Evolutionary conservation across 2,329 filamentous ascomycete genomes (phyloP).

Genomic region (Penicillium decumbens): DNA sequence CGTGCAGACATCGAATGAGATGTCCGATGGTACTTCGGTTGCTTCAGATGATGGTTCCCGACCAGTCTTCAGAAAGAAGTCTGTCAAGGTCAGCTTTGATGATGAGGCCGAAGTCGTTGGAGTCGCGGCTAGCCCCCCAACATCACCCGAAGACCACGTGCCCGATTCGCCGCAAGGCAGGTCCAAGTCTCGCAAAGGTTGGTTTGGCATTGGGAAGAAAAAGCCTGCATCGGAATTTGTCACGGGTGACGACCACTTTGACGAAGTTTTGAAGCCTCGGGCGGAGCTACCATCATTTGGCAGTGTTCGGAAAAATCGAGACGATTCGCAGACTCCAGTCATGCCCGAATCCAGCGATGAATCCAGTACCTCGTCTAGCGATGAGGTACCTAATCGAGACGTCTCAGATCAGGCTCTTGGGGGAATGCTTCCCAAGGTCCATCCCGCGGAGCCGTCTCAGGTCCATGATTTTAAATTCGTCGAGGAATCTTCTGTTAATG

Average conservation of each 20-base stretch:
- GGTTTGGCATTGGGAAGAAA: conserved; percentile 36
- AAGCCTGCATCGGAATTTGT: conserved; percentile 26
- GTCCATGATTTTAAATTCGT: conserved; percentile 6
- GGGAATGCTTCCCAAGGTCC: conserved; percentile 45
- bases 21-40: conserved; percentile 53
- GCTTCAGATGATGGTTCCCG: conserved; percentile 43
- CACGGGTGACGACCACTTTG: conserved; percentile 47
- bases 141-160: conserved; percentile 38
- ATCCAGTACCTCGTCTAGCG: conserved; percentile 40
- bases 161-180: conserved; percentile 36
- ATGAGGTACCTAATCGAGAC: conserved; percentile 37
- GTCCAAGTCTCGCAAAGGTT: conserved; percentile 29
- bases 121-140: conserved; percentile 40
- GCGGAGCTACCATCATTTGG: conserved; percentile 59
- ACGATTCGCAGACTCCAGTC: conserved; percentile 22
- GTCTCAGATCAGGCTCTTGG: conserved; percentile 50
- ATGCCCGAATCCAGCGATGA: conserved; percentile 27
- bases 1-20: conserved; percentile 47
- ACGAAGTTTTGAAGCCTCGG: conserved; percentile 55
- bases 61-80: conserved; percentile 48
- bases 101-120: conserved; percentile 51
- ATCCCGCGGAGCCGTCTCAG: conserved; percentile 4
- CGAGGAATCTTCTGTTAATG: conserved; percentile 14
- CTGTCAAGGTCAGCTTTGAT: conserved; percentile 64
- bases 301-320: conserved; percentile 52